Conservation (phyloP, 306 rosid species). For the Acacia acuminata region DNA sequence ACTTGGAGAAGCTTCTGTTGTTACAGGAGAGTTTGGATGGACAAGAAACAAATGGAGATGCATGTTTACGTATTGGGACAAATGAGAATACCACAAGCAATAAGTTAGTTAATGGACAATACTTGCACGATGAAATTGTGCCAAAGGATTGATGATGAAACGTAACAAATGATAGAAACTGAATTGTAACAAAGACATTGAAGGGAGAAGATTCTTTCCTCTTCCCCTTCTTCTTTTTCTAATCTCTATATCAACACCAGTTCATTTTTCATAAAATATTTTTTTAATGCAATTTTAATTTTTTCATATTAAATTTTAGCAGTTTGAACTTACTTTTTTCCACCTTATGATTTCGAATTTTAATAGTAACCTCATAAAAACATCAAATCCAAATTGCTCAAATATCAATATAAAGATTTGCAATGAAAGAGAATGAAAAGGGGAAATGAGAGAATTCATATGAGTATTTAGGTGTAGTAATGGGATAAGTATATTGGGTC, state of each 20-base stretch:
- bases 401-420: too few species aligned
- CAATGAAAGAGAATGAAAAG: too few species aligned
- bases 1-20: conserved; percentile 34
- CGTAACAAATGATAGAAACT: background rate
- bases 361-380: too few species aligned
- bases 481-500: background rate
- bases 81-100: background rate
- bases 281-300: too few species aligned
- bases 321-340: too few species aligned
- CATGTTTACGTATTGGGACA: background rate
- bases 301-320: too few species aligned
- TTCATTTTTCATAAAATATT: too few species aligned
- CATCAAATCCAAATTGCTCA: too few species aligned
- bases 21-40: conserved; percentile 28
- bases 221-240: too few species aligned
- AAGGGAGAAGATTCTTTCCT: background rate
- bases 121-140: background rate
- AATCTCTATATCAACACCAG: too few species aligned
- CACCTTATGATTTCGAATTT: too few species aligned
- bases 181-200: background rate
- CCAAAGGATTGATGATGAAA: background rate
- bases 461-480: background rate
- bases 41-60: conserved; percentile 4
- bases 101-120: background rate
- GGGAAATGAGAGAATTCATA: too few species aligned